Evolutionary conservation across 2,329 filamentous ascomycete genomes (phyloP), one percentile per base, ranked within the genome.

Genomic region (Endoconidiophora polonica): DNA sequence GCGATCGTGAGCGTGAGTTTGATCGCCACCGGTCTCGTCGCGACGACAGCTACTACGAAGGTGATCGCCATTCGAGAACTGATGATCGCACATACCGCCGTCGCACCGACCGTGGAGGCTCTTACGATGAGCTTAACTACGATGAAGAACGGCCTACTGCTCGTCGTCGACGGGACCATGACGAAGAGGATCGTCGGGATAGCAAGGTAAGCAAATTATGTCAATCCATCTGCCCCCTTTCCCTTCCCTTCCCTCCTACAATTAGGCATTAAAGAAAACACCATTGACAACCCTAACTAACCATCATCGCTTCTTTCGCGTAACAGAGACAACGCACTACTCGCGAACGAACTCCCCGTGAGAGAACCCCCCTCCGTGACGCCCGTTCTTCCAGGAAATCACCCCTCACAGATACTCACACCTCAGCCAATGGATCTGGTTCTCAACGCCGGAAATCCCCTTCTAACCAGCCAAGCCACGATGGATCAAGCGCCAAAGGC

Each of bases 111-210:
- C 81, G 86, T 41, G 77, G 82, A 58, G 81, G 83, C 57, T 80
- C 81, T 57, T 79, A 86, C 54, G 87, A 93, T 59, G 87, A 94
- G 62, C 74, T 96, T 53, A 88, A 93, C 60, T 95, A 95, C 62
- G 87, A 90, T 54, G 86, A 90, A 63, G 70, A 82, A 64, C 68
- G 74, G 58, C 67, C 83, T 66, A 62, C 76, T 66, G 18, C 41
- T 56, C 74, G 83, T 59, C 78, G 86, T 61, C 79, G 88, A 55
- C 78, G 87, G 54, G 79, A 86, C 56, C 79, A 81, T 55, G 85
- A 87, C 54, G 86, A 85, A 56, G 86, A 87, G 58, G 77, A 79
- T 57, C 74, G 75, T 49, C 79, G 82, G 59, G 73, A 80, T 58
- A 73, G 76, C 41, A 88, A 88, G 73, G 77, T 77, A 52, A 48